Conservation (phyloP, 768 basidiomycete species). For the Mycena rosella region DNA sequence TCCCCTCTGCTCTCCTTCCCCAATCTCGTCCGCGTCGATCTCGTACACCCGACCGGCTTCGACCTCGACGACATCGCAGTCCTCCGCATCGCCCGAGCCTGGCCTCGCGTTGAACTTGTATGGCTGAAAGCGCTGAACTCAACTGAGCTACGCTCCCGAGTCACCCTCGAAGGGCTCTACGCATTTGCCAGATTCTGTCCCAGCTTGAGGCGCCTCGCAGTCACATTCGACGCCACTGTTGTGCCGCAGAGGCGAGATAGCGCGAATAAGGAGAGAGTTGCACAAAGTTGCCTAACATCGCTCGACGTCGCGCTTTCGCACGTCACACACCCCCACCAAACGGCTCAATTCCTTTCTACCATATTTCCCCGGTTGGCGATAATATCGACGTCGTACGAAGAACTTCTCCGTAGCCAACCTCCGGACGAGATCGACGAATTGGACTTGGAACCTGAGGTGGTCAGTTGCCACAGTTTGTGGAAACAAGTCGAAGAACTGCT, state of each 20-base stretch:
- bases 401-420: not conserved
- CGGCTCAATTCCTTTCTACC: not conserved
- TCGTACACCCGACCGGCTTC: not conserved
- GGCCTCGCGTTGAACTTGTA: not conserved
- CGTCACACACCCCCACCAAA: not conserved
- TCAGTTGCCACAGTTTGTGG: too few relatives aligned
- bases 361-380: not conserved
- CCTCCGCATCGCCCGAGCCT: not conserved
- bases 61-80: not conserved
- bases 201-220: not conserved
- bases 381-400: not conserved
- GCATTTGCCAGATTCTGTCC: not conserved
- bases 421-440: not conserved
- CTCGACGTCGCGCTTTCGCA: not conserved
- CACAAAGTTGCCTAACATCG: not conserved
- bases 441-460: not conserved
- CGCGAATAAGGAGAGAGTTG: not conserved
- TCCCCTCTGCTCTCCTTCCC: not conserved
- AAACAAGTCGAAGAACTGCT: not conserved
- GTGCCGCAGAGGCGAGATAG: not conserved
- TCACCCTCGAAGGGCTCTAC: not conserved
- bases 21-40: not conserved
- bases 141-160: not conserved
- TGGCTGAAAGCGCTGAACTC: not conserved
- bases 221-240: slow-evolving; percentile 1